Base-by-base conservation (phyloP, 257 asterid genomes). In the Henckelia pumila region DNA sequence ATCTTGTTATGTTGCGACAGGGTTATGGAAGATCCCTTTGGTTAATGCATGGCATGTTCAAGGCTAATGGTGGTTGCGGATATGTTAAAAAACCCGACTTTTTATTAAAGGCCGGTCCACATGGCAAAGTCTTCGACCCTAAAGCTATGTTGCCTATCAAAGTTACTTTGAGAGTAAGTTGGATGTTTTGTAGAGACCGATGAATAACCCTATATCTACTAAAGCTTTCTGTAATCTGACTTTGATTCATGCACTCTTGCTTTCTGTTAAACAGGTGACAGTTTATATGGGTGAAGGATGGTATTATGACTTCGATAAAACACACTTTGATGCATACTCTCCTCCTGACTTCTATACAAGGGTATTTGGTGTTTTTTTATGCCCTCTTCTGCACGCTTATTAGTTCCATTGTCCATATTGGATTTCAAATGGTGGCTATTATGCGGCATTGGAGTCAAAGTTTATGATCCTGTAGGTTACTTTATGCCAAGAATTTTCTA, bases 281-380 rank as follows among this genome's bases (percentile, higher is more conserved):
- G 24, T 71, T 8, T 63, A 55, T 37, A 71, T 71, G 75, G 75
- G 75, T 6, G 70, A 71, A 55, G 75, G 75, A 35, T 71, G 75
- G 70, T 47, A 71, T 49, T 28, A 61, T 30, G 75, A 71, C 28
- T 71, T 71, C 70, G 56, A 24, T 11, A 61, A 37, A 40, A 71
- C 69, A 62, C 64, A 71, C 29, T 71, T 71, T 19, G 75, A 71
- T 52, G 21, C 56, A 19, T 71, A 58, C 44, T 62, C 70, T 37
- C 69, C 69, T 8, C 75, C 75, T 52, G 70, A 71, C 47, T 71
- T 71, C 63, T 71, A 71, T 33, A 47, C 56, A 47, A 71, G 56
- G 75, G 75, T 63, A 53, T 40, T 5, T 5, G 13, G 35, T 30
- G 11, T 10, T 59, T 9, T 60, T 32, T 3, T 8, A 6, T 5